These are phyloP conservation scores for Otatea glauca DNA, from an alignment of 176 grass and related monocot genomes.

Conservation along the genomic window DNA sequence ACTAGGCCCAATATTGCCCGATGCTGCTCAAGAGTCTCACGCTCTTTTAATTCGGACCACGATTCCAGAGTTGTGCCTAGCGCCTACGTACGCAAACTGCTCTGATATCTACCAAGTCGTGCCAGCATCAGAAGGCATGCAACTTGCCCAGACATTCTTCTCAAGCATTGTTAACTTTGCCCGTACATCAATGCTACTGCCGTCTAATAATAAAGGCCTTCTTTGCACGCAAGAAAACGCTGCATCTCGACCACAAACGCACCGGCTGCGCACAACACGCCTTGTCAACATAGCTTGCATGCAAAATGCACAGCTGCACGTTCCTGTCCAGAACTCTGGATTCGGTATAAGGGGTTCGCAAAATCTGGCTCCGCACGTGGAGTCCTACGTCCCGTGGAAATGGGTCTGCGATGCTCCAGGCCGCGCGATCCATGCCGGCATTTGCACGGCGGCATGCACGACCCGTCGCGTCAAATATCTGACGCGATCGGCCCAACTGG, in stretches of 20 bases:
- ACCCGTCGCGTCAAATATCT: constrained; percentile 27
- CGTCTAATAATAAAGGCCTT: neutral
- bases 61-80: no score
- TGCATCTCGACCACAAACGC: neutral
- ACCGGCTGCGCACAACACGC: neutral
- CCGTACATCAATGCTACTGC: neutral
- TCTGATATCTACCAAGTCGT: neutral
- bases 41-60: no score
- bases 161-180: neutral
- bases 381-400: neutral
- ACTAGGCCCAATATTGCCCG: neutral
- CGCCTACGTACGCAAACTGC: no score
- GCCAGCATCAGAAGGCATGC: neutral
- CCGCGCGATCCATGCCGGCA: constrained; percentile 12
- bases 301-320: neutral
- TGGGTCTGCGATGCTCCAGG: no score
- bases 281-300: neutral
- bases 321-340: neutral
- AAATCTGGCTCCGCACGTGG: neutral
- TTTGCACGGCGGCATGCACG: constrained; percentile 3
- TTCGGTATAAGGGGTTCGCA: neutral
- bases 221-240: neutral
- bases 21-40: no score
- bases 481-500: neutral
- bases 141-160: constrained; percentile 31